A percentile compares a stretch with the other conserved stretches of the same genome.
Evolutionary conservation across 176 grass and related monocot genomes (phyloP).

Genomic region (Oryza coarctata): DNA sequence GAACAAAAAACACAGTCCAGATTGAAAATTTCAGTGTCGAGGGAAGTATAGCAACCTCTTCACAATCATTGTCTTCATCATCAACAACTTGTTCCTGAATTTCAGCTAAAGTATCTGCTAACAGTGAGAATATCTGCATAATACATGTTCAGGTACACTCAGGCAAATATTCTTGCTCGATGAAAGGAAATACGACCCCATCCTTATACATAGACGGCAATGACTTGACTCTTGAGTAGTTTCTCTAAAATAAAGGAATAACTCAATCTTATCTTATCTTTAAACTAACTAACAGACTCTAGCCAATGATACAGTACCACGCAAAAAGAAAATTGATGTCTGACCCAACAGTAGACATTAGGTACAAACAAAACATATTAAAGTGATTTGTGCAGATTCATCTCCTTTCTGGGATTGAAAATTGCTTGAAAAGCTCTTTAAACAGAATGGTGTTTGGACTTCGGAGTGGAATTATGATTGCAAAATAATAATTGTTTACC

Average conservation of each 20-base stretch:
- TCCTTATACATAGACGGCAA: too few species aligned
- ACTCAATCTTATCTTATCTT: too few species aligned
- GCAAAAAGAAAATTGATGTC: background rate
- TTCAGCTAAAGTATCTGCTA: conserved; percentile 78
- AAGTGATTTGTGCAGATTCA: background rate
- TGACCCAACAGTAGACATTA: background rate
- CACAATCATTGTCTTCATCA: conserved; percentile 56
- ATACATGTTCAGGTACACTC: conserved; percentile 25
- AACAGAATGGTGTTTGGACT: background rate
- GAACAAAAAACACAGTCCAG: background rate
- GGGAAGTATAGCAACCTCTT: conserved; percentile 48
- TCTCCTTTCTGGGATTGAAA: conserved; percentile 17
- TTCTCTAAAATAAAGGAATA: too few species aligned
- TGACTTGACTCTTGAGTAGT: too few species aligned
- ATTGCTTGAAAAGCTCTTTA: background rate
- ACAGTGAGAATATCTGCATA: conserved; percentile 83
- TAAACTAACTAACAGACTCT: too few species aligned
- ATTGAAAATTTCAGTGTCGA: background rate
- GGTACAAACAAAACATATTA: background rate
- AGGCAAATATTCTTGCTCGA: background rate
- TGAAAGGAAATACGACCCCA: too few species aligned
- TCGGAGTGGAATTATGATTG: conserved; percentile 4
- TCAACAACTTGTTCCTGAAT: conserved; percentile 71
- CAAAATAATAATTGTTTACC: conserved; percentile 50
- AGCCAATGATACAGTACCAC: too few species aligned